Percentiles rank a stretch among this genome's conserved stretches.
Conservation (phyloP, 1,139 yeast species). For the Taphrina communis region DNA sequence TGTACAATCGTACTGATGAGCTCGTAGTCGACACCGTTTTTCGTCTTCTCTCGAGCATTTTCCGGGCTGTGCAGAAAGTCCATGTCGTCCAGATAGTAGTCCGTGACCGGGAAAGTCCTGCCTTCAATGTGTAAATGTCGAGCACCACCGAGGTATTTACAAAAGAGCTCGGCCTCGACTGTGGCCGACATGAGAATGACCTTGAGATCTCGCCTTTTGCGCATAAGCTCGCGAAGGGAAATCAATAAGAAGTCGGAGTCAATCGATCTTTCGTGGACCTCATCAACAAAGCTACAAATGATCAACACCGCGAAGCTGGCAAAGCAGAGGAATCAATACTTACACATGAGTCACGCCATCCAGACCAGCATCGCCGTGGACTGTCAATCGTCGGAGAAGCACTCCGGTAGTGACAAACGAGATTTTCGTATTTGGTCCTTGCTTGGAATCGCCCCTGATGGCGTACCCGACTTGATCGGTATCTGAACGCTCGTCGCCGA, state of each 20-base stretch:
- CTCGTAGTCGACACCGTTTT: slow-evolving; percentile 65
- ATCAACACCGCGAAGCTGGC: too few species aligned
- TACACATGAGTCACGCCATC: slow-evolving; percentile 62
- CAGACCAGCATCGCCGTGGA: slow-evolving; percentile 52
- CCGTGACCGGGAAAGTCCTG: slow-evolving; percentile 87
- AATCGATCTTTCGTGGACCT: slow-evolving; percentile 92
- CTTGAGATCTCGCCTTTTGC: slow-evolving; percentile 53
- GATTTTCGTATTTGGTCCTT: slow-evolving; percentile 67
- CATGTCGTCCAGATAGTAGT: slow-evolving; percentile 71
- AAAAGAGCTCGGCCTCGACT: slow-evolving; percentile 73
- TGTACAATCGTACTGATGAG: slow-evolving; percentile 65
- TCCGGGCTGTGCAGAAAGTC: slow-evolving; percentile 23
- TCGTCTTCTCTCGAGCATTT: slow-evolving; percentile 52
- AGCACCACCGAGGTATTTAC: slow-evolving; percentile 57
- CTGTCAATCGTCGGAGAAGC: slow-evolving; percentile 78
- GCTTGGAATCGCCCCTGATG: slow-evolving; percentile 84
- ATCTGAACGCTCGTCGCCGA: slow-evolving; percentile 80
- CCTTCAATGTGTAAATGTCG: slow-evolving; percentile 76
- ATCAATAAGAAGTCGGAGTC: slow-evolving; percentile 87
- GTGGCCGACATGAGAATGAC: slow-evolving; percentile 94
- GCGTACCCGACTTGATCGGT: slow-evolving; percentile 88
- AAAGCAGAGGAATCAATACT: slow-evolving; percentile 48
- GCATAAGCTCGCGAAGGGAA: slow-evolving; percentile 57
- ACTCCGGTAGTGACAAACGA: slow-evolving; percentile 94
- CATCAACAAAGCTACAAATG: slow-evolving; percentile 65